These are phyloP conservation scores for Colletotrichum euphorbiae DNA, from an alignment of 2,329 filamentous ascomycete species.

Conservation along the genomic window DNA sequence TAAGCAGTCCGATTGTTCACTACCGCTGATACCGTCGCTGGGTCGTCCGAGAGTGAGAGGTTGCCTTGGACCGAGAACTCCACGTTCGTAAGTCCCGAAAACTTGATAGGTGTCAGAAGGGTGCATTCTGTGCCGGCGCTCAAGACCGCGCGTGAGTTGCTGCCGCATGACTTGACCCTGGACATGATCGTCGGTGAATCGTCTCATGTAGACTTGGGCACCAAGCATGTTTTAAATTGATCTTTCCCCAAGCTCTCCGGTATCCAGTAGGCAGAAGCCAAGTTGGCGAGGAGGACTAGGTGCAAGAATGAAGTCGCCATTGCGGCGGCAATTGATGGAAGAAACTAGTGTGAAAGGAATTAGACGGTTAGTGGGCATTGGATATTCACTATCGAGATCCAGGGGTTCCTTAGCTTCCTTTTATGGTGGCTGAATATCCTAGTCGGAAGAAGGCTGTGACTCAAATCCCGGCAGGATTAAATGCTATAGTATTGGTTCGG, in stretches of 20 bases:
- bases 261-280: conserved; percentile 27
- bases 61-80: conserved; percentile 26
- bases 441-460: no score
- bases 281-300: neutral
- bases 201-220: conserved; percentile 21
- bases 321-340: neutral
- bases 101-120: conserved; percentile 15
- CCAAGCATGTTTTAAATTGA: conserved; percentile 29
- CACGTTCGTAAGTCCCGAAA: conserved; percentile 24
- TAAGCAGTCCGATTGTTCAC: conserved; percentile 14
- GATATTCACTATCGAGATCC: no score
- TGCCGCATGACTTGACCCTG: conserved; percentile 23
- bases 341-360: neutral
- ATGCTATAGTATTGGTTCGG: no score
- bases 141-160: conserved; percentile 21
- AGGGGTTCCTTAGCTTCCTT: no score
- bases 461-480: no score
- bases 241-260: conserved; percentile 19
- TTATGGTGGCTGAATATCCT: no score
- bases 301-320: conserved; percentile 4
- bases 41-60: conserved; percentile 19
- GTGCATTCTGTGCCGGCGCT: conserved; percentile 24
- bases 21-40: conserved; percentile 11
- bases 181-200: conserved; percentile 16
- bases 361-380: no score